Evolutionary conservation across 176 grass and related monocot species (phyloP).

Genomic region (Phoenix roebelenii): DNA sequence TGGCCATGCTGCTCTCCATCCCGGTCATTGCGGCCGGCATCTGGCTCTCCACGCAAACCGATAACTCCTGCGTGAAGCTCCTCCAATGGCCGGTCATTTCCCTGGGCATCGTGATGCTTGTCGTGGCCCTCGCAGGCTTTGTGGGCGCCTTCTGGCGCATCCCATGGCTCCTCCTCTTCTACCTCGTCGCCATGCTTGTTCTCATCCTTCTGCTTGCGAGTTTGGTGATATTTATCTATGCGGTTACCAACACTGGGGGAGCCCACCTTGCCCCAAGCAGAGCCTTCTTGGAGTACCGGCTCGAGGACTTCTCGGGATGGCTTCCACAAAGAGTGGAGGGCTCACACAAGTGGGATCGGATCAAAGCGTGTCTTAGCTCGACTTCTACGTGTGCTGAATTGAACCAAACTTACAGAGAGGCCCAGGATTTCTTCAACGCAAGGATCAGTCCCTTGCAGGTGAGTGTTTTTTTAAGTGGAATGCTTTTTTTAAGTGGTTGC

Average conservation of each 20-base stretch:
- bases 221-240: slow-evolving; percentile 59
- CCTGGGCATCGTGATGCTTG: slow-evolving; percentile 48
- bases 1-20: slow-evolving; percentile 60
- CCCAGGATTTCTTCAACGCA: slow-evolving; percentile 51
- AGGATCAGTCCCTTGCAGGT: slow-evolving; percentile 36
- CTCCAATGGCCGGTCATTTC: slow-evolving; percentile 71
- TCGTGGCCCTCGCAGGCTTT: slow-evolving; percentile 49
- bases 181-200: slow-evolving; percentile 62
- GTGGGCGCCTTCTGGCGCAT: slow-evolving; percentile 66
- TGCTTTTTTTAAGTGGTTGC: too few species aligned
- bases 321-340: slow-evolving; percentile 39
- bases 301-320: slow-evolving; percentile 59
- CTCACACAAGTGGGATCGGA: slow-evolving; percentile 38
- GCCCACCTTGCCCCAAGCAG: slow-evolving; percentile 39
- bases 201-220: slow-evolving; percentile 32
- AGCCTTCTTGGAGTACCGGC: slow-evolving; percentile 64
- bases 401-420: slow-evolving; percentile 55
- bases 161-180: slow-evolving; percentile 53
- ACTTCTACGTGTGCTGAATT: slow-evolving; percentile 44
- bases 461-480: not conserved
- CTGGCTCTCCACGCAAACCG: slow-evolving; percentile 59
- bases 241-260: slow-evolving; percentile 17
- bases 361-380: slow-evolving; percentile 62
- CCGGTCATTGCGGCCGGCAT: slow-evolving; percentile 61
- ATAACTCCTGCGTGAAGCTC: slow-evolving; percentile 63